A percentile compares a stretch with the other conserved stretches of the same genome.
Conservation (phyloP, 2,329 filamentous ascomycete species). For the Sporothrix euskadiensis region DNA sequence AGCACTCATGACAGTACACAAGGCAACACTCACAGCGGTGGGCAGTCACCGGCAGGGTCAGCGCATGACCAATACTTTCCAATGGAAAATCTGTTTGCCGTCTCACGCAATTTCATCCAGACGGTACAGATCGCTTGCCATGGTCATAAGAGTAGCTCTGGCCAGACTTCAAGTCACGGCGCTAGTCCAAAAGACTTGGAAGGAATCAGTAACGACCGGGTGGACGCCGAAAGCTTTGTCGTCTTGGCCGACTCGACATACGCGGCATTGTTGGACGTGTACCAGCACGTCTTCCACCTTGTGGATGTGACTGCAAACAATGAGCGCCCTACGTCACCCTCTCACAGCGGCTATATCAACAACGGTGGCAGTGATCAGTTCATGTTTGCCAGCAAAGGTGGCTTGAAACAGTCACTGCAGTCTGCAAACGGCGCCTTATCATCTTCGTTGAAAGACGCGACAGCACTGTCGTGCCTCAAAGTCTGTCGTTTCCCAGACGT, state of each 20-base stretch:
- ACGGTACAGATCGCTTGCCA: constrained; percentile 36
- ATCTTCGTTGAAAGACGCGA: constrained; percentile 34
- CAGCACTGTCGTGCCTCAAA: constrained; percentile 35
- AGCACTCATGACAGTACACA: background rate
- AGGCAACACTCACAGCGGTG: background rate
- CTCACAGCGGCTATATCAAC: background rate
- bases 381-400: background rate
- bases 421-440: background rate
- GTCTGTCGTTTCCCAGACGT: constrained; percentile 47
- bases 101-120: constrained; percentile 44
- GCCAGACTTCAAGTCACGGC: background rate
- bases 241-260: constrained; percentile 46
- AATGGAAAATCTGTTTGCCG: constrained; percentile 46
- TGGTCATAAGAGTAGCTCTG: background rate
- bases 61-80: constrained; percentile 40
- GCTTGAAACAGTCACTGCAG: constrained; percentile 14
- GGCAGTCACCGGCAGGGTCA: background rate
- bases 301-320: constrained; percentile 34
- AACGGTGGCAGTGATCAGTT: background rate
- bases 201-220: background rate
- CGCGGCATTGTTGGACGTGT: constrained; percentile 45
- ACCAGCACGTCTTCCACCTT: constrained; percentile 44
- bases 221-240: constrained; percentile 20
- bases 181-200: background rate
- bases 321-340: background rate